Evolutionary conservation across 2,329 filamentous ascomycete species (phyloP).

Genomic region (Tolypocladium paradoxum): DNA sequence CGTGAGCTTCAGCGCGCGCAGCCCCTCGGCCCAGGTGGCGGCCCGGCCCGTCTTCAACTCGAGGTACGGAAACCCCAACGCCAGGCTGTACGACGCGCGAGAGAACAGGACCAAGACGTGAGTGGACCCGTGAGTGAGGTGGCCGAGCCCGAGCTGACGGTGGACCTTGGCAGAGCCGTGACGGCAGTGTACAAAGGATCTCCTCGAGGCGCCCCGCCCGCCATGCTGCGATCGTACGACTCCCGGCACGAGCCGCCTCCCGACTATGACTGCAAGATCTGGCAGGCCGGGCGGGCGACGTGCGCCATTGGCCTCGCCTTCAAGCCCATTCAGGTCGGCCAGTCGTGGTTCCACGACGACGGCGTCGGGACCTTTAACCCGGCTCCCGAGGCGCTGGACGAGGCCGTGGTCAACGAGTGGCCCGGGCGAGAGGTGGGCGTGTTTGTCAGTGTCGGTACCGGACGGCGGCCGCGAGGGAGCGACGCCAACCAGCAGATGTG

Average conservation of each 20-base stretch:
- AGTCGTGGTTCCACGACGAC: slow-evolving; percentile 89
- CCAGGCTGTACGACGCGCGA: slow-evolving; percentile 75
- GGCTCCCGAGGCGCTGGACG: slow-evolving; percentile 72
- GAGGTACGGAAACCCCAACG: slow-evolving; percentile 72
- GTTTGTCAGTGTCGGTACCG: slow-evolving; percentile 90
- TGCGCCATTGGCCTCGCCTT: slow-evolving; percentile 85
- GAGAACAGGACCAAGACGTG: slow-evolving; percentile 86
- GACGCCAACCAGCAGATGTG: slow-evolving; percentile 68
- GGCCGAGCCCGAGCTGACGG: not conserved
- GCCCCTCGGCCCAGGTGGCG: slow-evolving; percentile 42
- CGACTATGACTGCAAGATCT: slow-evolving; percentile 90
- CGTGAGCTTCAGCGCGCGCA: slow-evolving; percentile 67
- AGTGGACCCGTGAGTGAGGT: slow-evolving; percentile 23
- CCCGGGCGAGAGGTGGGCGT: slow-evolving; percentile 86
- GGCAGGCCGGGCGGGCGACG: slow-evolving; percentile 94
- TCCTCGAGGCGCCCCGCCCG: slow-evolving; percentile 53
- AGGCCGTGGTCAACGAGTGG: slow-evolving; percentile 89
- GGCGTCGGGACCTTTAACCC: slow-evolving; percentile 89
- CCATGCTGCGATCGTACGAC: slow-evolving; percentile 84
- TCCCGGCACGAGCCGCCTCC: slow-evolving; percentile 83
- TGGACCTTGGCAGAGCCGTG: slow-evolving; percentile 54
- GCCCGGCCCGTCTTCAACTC: slow-evolving; percentile 40
- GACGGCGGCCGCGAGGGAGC: slow-evolving; percentile 57
- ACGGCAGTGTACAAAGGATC: slow-evolving; percentile 87
- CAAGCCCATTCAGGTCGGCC: slow-evolving; percentile 89